These are phyloP conservation scores for Sarocladium brachiariae DNA, from an alignment of 2,329 filamentous ascomycete species.

Conservation along the genomic window DNA sequence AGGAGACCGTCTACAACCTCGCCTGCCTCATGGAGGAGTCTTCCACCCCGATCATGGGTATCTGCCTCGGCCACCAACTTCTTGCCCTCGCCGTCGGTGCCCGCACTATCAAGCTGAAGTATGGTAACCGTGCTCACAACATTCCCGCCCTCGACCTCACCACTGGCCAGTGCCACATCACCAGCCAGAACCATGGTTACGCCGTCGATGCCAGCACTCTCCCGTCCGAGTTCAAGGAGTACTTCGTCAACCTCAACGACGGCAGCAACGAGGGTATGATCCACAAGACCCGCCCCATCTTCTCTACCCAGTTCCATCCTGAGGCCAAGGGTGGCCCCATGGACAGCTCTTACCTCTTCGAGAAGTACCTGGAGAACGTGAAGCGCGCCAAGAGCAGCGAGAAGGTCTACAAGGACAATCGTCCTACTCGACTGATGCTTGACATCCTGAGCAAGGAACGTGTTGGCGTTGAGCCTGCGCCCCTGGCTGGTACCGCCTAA, in stretches of 20 bases:
- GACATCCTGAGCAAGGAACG: constrained; percentile 91
- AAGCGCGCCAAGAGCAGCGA: constrained; percentile 82
- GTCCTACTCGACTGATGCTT: constrained; percentile 78
- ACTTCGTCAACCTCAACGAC: constrained; percentile 98
- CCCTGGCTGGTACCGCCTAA: constrained; percentile 46
- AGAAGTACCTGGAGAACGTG: constrained; percentile 90
- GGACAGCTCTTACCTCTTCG: constrained; percentile 93
- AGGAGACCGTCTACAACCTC: constrained; percentile 89
- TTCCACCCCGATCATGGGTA: constrained; percentile 90
- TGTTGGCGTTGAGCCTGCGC: constrained; percentile 70
- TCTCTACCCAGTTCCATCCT: constrained; percentile 97
- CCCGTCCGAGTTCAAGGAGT: constrained; percentile 85
- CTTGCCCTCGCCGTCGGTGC: constrained; percentile 84
- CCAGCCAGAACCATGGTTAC: constrained; percentile 97
- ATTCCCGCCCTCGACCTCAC: constrained; percentile 92
- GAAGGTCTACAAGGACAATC: constrained; percentile 74
- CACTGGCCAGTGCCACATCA: constrained; percentile 97
- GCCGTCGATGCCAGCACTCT: constrained; percentile 83
- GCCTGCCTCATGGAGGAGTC: constrained; percentile 85
- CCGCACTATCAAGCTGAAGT: constrained; percentile 94
- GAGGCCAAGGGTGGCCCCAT: constrained; percentile 96
- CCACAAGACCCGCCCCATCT: constrained; percentile 92
- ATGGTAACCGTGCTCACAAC: constrained; percentile 98
- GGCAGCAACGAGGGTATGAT: constrained; percentile 97
- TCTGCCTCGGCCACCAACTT: constrained; percentile 95